A percentile compares a stretch with the other conserved stretches of the same genome.
Conservation (phyloP, 768 basidiomycete species). For the Panaeolus papilionaceus region DNA sequence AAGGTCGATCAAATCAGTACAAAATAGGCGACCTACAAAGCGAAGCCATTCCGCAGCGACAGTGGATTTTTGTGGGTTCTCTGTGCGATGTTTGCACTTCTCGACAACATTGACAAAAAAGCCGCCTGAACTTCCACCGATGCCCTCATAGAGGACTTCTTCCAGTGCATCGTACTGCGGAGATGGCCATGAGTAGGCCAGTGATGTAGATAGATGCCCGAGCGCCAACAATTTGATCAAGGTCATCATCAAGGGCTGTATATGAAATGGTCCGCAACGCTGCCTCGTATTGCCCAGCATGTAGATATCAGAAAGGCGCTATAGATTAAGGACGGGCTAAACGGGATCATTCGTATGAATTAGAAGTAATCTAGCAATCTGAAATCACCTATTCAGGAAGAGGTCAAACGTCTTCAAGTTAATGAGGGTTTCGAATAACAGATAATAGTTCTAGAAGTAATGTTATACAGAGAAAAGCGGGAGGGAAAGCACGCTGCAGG, state of each 20-base stretch:
- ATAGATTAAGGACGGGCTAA: background rate
- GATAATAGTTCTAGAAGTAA: background rate
- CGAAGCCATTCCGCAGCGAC: slow-evolving; percentile 44
- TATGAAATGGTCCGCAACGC: background rate
- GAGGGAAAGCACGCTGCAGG: background rate
- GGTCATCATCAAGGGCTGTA: background rate
- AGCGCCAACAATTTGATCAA: slow-evolving; percentile 9
- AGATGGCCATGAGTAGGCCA: slow-evolving; percentile 38
- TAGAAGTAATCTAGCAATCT: too few relatives aligned
- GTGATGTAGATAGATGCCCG: background rate
- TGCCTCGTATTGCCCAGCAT: background rate
- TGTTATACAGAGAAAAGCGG: background rate
- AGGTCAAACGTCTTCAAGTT: background rate
- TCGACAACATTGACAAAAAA: slow-evolving; percentile 37
- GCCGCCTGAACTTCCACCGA: slow-evolving; percentile 33
- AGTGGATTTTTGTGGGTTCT: slow-evolving; percentile 32
- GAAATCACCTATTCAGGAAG: background rate
- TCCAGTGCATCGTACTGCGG: slow-evolving; percentile 44
- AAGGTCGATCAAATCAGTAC: background rate
- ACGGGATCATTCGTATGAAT: too few relatives aligned
- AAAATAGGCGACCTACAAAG: slow-evolving; percentile 31
- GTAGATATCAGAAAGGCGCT: background rate
- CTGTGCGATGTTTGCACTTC: slow-evolving; percentile 37
- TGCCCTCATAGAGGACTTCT: slow-evolving; percentile 39
- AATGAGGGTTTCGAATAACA: background rate